These are phyloP conservation scores for Citrus hindsii DNA, from an alignment of 345 rosid species.

Conservation along the genomic window DNA sequence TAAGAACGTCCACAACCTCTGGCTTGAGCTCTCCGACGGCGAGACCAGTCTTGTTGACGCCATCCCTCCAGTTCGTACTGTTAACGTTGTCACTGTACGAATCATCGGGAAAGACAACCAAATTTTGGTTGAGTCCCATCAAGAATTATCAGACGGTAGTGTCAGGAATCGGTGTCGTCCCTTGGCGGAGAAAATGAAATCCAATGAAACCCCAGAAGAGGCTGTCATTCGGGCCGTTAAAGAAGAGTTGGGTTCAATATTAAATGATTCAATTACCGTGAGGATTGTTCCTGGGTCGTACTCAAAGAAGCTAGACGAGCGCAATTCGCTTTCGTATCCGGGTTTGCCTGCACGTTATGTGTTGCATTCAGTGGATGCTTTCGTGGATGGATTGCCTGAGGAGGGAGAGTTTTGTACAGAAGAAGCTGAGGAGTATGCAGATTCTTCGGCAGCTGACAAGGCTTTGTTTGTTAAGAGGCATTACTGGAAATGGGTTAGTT, in stretches of 20 bases:
- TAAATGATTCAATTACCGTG: conserved; percentile 16
- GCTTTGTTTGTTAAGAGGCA: conserved; percentile 76
- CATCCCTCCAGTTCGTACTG: conserved; percentile 69
- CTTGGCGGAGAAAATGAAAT: conserved; percentile 90
- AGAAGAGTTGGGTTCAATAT: conserved; percentile 79
- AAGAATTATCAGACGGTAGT: conserved; percentile 78
- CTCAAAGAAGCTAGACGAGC: conserved; percentile 58
- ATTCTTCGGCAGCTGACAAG: conserved; percentile 31
- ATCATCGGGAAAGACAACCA: conserved; percentile 36
- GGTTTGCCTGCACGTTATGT: conserved; percentile 79
- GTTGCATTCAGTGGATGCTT: conserved; percentile 64
- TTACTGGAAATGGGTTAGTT: conserved; percentile 87
- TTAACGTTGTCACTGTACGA: conserved; percentile 66
- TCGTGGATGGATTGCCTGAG: conserved; percentile 82
- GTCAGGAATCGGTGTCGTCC: conserved; percentile 64
- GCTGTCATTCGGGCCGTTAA: conserved; percentile 66
- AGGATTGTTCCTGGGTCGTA: conserved; percentile 57
- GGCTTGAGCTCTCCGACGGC: conserved; percentile 87
- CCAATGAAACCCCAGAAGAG: conserved; percentile 55
- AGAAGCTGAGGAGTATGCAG: conserved; percentile 59
- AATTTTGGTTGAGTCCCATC: conserved; percentile 66
- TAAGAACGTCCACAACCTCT: conserved; percentile 94
- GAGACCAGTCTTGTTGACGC: conserved; percentile 70
- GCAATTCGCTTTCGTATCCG: conserved; percentile 72
- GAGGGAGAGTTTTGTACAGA: conserved; percentile 70